Evolutionary conservation across 2,329 filamentous ascomycete species (phyloP).

Genomic region (Neobulgaria alba): DNA sequence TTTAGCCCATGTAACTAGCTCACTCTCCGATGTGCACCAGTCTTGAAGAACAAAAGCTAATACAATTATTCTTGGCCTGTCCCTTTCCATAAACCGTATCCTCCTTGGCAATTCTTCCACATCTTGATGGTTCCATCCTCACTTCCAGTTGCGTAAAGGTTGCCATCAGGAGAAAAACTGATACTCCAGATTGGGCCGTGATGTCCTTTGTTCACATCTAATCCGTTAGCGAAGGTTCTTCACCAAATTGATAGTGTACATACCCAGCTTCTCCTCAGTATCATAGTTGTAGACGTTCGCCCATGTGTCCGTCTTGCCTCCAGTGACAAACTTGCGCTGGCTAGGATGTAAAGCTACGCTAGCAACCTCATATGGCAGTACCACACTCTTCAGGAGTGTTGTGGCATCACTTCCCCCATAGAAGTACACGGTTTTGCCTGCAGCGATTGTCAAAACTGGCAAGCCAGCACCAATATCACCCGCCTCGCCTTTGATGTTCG

Average conservation of each 20-base stretch:
- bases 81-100: conserved; percentile 50
- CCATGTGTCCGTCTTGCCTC: conserved; percentile 89
- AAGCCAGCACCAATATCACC: conserved; percentile 58
- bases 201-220: conserved; percentile 91
- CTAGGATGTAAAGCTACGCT: conserved; percentile 82
- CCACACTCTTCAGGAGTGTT: conserved; percentile 66
- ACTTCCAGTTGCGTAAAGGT: conserved; percentile 90
- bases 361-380: conserved; percentile 76
- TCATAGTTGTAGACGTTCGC: conserved; percentile 91
- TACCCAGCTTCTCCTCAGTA: conserved; percentile 68
- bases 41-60: conserved; percentile 1
- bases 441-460: conserved; percentile 76
- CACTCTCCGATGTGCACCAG: neutral
- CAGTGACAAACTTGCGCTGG: conserved; percentile 77
- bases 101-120: conserved; percentile 62
- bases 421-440: conserved; percentile 91
- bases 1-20: neutral
- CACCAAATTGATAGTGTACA: conserved; percentile 21
- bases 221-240: conserved; percentile 12
- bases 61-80: conserved; percentile 20
- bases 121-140: conserved; percentile 98
- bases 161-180: conserved; percentile 89
- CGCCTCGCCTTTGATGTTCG: conserved; percentile 50
- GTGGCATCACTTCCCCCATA: conserved; percentile 70
- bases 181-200: conserved; percentile 97